Percentiles rank a stretch among this genome's conserved stretches.
phyloP scores from a whole-genome alignment of 2,329 filamentous ascomycete species.

The Penicillium sp. region DNA sequence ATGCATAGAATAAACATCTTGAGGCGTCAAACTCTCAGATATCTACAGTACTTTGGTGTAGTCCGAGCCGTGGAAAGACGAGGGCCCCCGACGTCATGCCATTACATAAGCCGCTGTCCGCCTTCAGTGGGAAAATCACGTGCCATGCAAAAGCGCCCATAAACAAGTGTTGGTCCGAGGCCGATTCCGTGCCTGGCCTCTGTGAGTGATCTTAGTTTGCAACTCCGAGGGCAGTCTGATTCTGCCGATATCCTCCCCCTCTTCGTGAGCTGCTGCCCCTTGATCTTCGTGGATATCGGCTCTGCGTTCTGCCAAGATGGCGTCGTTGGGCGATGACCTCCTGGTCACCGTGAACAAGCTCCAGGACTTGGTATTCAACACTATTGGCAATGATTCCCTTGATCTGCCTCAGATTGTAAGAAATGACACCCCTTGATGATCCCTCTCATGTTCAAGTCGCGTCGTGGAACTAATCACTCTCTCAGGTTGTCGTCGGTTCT shows the following conservation, averaged over 20 bases:
- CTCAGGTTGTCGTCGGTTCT: constrained; percentile 93
- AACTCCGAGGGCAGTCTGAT: constrained; percentile 21
- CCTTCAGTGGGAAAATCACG: constrained; percentile 22
- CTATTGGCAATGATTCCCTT: constrained; percentile 97
- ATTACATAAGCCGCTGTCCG: constrained; percentile 17
- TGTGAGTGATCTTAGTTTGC: constrained; percentile 27
- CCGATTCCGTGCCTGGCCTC: constrained; percentile 17
- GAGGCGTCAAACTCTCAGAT: too few relatives aligned
- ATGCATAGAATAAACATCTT: too few relatives aligned
- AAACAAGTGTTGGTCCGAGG: constrained; percentile 28
- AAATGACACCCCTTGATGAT: constrained; percentile 24
- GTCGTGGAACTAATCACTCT: constrained; percentile 28
- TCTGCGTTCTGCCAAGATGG: constrained; percentile 63
- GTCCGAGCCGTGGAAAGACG: constrained; percentile 8
- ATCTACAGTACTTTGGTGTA: too few relatives aligned
- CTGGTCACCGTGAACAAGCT: constrained; percentile 96
- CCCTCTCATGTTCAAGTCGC: not conserved
- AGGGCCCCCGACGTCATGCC: constrained; percentile 25
- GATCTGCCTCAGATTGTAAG: constrained; percentile 97
- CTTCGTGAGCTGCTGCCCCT: constrained; percentile 8
- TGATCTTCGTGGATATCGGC: constrained; percentile 4
- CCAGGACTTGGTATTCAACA: constrained; percentile 99
- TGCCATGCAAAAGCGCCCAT: constrained; percentile 29
- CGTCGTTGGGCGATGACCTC: constrained; percentile 93
- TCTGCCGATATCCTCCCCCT: constrained; percentile 13